These are phyloP conservation scores for Neurospora tetraspora DNA, from an alignment of 495 filamentous ascomycete genomes.

Conservation along the genomic window DNA sequence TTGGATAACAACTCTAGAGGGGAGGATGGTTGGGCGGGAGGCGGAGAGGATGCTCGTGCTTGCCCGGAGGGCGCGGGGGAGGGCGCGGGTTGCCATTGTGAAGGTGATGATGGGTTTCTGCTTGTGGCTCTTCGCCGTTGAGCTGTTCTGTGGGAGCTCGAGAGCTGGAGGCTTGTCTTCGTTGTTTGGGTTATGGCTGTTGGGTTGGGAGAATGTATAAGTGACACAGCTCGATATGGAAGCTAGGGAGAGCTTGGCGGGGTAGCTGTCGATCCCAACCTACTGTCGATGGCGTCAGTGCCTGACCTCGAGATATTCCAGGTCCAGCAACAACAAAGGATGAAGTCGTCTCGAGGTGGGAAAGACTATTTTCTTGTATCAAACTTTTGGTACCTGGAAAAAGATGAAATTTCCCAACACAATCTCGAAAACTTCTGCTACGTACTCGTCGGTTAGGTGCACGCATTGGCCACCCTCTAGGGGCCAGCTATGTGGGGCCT, in stretches of 20 bases:
- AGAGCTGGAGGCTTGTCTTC: neutral
- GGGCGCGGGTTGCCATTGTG: neutral
- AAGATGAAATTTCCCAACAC: neutral
- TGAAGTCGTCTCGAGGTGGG: neutral
- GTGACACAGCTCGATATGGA: neutral
- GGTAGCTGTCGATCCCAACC: neutral
- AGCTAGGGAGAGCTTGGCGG: neutral
- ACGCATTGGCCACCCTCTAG: too few relatives aligned
- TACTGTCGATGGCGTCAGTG: neutral
- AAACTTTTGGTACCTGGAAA: neutral
- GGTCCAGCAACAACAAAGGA: neutral
- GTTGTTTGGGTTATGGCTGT: neutral
- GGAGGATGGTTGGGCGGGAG: neutral
- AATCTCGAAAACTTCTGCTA: neutral
- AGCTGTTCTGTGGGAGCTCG: neutral
- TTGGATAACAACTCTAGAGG: neutral
- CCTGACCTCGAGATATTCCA: neutral
- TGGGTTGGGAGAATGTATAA: neutral
- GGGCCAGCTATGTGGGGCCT: too few relatives aligned
- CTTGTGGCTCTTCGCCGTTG: neutral
- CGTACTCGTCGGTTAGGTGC: too few relatives aligned
- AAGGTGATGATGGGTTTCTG: neutral
- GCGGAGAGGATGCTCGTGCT: slow-evolving; percentile 1
- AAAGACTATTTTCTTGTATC: neutral
- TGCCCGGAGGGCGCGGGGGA: neutral